These are phyloP conservation scores for Cladosporium velox DNA, from an alignment of 2,329 filamentous ascomycete species.

Conservation along the genomic window DNA sequence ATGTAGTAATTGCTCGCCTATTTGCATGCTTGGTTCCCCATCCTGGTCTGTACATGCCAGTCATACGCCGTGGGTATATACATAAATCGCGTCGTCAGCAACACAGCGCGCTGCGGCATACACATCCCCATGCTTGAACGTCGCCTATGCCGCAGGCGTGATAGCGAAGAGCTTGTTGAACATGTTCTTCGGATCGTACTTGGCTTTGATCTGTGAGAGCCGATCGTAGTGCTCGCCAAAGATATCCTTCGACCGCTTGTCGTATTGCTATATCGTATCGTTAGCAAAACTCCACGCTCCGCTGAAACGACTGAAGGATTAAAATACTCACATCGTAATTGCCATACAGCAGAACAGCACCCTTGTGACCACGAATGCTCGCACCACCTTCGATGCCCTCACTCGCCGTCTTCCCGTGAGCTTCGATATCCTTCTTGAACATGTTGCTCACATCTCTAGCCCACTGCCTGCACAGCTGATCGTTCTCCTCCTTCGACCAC, in stretches of 20 bases:
- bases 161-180: slow-evolving; percentile 46
- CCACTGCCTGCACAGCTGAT: slow-evolving; percentile 32
- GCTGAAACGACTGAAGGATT: background rate
- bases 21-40: background rate
- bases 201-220: slow-evolving; percentile 47
- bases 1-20: background rate
- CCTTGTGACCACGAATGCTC: slow-evolving; percentile 30
- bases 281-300: background rate
- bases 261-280: slow-evolving; percentile 31
- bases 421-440: slow-evolving; percentile 32
- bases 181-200: slow-evolving; percentile 50
- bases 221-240: slow-evolving; percentile 49
- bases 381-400: slow-evolving; percentile 31
- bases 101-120: background rate
- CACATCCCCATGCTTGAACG: background rate
- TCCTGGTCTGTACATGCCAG: background rate
- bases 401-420: slow-evolving; percentile 26
- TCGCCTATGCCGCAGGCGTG: slow-evolving; percentile 12
- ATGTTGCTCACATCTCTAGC: slow-evolving; percentile 31
- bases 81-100: background rate
- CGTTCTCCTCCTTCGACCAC: slow-evolving; percentile 34
- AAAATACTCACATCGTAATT: slow-evolving; percentile 33
- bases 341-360: slow-evolving; percentile 33
- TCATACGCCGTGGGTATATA: background rate
- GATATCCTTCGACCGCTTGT: slow-evolving; percentile 39